Evolutionary conservation across 306 rosid genomes (phyloP), one percentile per base, ranked within the genome.

Genomic region (Rosa chinensis): DNA sequence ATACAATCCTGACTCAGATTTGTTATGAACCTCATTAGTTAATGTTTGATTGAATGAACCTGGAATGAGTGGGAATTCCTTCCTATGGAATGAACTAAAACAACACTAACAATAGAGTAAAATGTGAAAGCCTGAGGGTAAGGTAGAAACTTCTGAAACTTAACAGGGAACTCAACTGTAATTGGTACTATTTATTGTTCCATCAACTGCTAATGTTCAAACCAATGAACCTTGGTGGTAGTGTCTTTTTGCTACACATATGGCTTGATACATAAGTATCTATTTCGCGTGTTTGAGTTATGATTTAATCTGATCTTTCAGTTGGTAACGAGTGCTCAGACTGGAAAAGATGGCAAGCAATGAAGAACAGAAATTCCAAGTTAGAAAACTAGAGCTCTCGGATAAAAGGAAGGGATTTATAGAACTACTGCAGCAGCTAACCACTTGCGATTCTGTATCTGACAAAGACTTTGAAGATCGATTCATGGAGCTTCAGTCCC

Each of bases 371-470:
- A 77, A 72, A n/a, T 81, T 79, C 75, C 61, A 69, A 77, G 89
- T 84, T 4, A 83, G 94, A 75, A 90, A 66, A 63, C 64, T 92
- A 37, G 88, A 89, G 85, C 78, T 89, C 56, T 84, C 89, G 0
- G 98, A 94, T 84, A 92, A 89, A 84, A 78, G 85, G 61, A 94
- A 90, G 82, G 96, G 96, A 12, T 94, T 92, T 77, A 81, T 87
- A 20, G 88, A 92, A 84, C 83, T 94, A 18, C 80, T 94, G 73
- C 91, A 49, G 62, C 98, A 94, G 52, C 90, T 92, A 2, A 92
- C 87, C 42, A 85, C 88, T 45, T 94, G 97, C 48, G 97, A 90
- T 84, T 89, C 87, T 28, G 91, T 92, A 8, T 82, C 93, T 8
- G 88, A 92, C 53, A 73, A 87, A 70, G 88, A 90, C 20, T 92